phyloP scores from a whole-genome alignment of 805 yeast genomes.

The Starmerella sirachaensis region DNA sequence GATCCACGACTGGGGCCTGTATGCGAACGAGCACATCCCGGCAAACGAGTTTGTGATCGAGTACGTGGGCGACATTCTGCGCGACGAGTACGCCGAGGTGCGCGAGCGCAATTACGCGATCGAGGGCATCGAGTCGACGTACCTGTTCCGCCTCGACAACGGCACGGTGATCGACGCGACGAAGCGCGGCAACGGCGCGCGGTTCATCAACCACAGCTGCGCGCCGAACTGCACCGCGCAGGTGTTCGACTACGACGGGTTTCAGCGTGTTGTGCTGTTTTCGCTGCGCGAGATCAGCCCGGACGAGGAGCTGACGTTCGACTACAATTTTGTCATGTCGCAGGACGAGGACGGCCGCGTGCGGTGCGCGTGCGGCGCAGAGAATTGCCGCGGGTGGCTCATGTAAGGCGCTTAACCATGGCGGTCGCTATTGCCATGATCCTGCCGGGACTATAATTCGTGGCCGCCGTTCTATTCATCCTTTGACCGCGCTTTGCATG shows the following conservation, averaged over 20 bases:
- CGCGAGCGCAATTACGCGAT: slow-evolving; percentile 75
- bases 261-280: slow-evolving; percentile 85
- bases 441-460: no score
- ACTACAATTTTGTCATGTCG: slow-evolving; percentile 77
- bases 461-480: no score
- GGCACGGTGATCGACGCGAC: slow-evolving; percentile 95
- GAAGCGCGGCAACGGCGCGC: slow-evolving; percentile 90
- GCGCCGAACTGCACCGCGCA: slow-evolving; percentile 96
- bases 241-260: slow-evolving; percentile 68
- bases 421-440: background rate
- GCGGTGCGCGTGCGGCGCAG: slow-evolving; percentile 89
- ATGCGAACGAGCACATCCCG: slow-evolving; percentile 90
- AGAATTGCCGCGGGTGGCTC: slow-evolving; percentile 43
- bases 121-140: slow-evolving; percentile 92
- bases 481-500: no score
- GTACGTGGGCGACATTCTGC: slow-evolving; percentile 87
- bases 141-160: slow-evolving; percentile 83
- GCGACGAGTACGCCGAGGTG: slow-evolving; percentile 89
- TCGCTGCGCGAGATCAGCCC: slow-evolving; percentile 80
- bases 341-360: slow-evolving; percentile 81
- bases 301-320: slow-evolving; percentile 73
- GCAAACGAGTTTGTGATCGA: slow-evolving; percentile 96
- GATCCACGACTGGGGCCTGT: slow-evolving; percentile 96
- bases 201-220: slow-evolving; percentile 95
- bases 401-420: slow-evolving; percentile 1